Evolutionary conservation across 2,329 filamentous ascomycete species (phyloP), one percentile per base, ranked within the genome.

Genomic region (Penicillium sp.): DNA sequence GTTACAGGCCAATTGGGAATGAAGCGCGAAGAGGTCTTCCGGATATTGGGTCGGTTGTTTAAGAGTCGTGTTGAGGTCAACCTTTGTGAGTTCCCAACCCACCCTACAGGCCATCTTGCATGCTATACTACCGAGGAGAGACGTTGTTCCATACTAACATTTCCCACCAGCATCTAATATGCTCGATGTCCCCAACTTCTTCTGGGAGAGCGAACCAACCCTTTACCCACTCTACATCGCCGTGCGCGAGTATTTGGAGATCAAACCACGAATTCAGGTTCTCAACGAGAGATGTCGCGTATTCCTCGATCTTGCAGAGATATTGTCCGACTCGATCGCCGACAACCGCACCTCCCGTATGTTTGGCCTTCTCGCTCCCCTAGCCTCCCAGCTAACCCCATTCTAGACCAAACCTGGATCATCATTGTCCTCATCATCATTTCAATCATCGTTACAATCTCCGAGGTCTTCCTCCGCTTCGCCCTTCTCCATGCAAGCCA

Each of bases 31-130:
- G 90, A 97, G 66, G 91, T 98, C 47, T 87, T 97, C 54, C 88
- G 86, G 66, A 90, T 98, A 54, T 78, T 97, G 2, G 93, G 93
- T 1, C 79, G 85, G 40, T 74, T 98, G 15, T 98, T 97, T 70
- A 94, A 90, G 69, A 93, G 87, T 60, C 82, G 93, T 43, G 93
- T 98, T 2, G 91, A 98, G 61, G 94, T 98, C 45, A 98, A 98
- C 69, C 80, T 98, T 21, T 97, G 90, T 95, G 81, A 77, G 87
- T 75, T 28, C 21, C 43, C 24, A 50, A 38, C 3, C 31, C 22
- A 38, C 45, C 34, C 15, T 15, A 19, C 7, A 2, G 3, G 12
- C 21, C 5, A 10, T 28, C 7, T 10, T 31, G 10, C n/a, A 21
- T 21, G 2, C 10, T 37, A 3, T 26, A 3, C 4, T 15, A 3